phyloP scores from a whole-genome alignment of 768 basidiomycete species.

The Leccinum subtestaceum region DNA sequence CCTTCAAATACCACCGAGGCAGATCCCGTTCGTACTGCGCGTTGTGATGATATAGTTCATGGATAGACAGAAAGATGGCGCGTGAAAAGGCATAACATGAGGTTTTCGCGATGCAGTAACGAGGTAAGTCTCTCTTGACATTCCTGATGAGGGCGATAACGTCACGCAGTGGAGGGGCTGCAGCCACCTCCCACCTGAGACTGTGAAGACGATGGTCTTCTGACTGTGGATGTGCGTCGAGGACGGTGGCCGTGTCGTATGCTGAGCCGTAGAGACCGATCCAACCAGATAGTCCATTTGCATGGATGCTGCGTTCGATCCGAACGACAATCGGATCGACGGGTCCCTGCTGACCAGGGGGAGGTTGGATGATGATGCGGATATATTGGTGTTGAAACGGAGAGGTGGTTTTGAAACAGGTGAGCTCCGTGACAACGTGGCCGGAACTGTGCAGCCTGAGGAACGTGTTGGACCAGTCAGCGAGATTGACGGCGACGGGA shows the following conservation, averaged over 20 bases:
- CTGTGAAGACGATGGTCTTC: neutral
- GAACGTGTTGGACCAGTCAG: neutral
- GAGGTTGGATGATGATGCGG: neutral
- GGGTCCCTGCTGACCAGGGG: neutral
- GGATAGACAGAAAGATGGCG: neutral
- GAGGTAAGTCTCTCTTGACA: neutral
- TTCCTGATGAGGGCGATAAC: fast-evolving
- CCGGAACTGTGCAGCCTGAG: neutral
- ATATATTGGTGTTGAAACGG: neutral
- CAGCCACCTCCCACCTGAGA: neutral
- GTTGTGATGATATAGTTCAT: neutral
- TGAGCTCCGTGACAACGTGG: neutral
- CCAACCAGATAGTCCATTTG: neutral
- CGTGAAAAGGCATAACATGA: neutral
- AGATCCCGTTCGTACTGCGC: neutral
- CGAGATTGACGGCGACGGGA: neutral
- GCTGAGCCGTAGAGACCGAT: neutral
- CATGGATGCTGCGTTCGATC: neutral
- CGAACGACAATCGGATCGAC: neutral
- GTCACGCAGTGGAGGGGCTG: neutral
- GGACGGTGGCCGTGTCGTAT: neutral
- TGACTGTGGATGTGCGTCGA: neutral
- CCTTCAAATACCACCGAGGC: neutral
- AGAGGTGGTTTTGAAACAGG: neutral
- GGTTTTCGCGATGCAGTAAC: neutral